Evolutionary conservation across 2,329 filamentous ascomycete genomes (phyloP), one percentile per base, ranked within the genome.

Genomic region (Beauveria caledonica): DNA sequence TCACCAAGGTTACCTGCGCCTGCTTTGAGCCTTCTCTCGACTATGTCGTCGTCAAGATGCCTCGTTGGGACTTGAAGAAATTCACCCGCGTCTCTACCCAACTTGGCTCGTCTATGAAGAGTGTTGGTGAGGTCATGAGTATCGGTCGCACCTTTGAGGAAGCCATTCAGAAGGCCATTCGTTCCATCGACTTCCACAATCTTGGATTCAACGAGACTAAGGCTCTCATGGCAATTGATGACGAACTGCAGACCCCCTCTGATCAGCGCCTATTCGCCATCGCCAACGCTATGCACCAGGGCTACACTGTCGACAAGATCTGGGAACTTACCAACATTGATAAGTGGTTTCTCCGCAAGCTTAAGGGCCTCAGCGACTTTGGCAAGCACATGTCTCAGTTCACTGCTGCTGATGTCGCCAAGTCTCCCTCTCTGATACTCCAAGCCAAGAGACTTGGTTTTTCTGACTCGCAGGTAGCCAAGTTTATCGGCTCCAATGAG

Each of bases 311-410:
- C 40, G 90, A 97, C 71, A 94, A 96, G 77, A 96, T 99, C 72
- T 97, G 92, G 92, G 90, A 97, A 73, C 82, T 97, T 79, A 99
- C 94, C 70, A 92, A 93, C 78, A 99, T 99, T 68, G 94, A 97
- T 78, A 96, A 95, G 76, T 99, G 94, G 94, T 99, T 97, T 80
- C 78, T 99, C 66, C 86, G 85, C 75, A 92, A 91, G 74, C 86
- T 99, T 61, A 96, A 96, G 84, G 87, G 88, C 29, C 79, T 99
- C 10, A 96, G 87, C 74, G 85, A 96, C 77, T 97, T 97, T 68
- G 86, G 87, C 71, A 93, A 92, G 76, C 74, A 82, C 25, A 90
- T 97, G 85, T 80, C 82, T 62, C 80, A 78, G 52, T 90, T 86
- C 75, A 82, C 71, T 64, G 81, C 81, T 13, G 82, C 79, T 65